Base-by-base conservation (phyloP, 164 flowering plant genomes). In the Stephania yunnanensis region DNA sequence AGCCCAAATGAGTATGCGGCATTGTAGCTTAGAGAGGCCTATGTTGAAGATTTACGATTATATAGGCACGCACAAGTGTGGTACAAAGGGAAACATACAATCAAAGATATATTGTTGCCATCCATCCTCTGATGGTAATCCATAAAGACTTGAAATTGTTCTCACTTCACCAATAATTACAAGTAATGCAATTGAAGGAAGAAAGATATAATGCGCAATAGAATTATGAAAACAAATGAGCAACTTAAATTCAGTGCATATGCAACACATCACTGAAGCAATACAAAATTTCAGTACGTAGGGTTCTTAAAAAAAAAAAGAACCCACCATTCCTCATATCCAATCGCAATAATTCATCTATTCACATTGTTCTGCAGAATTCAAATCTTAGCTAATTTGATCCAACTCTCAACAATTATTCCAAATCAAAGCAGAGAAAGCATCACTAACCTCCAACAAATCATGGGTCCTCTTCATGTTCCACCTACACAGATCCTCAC, bases 391-490 rank as follows among this genome's bases (percentile, higher is more conserved):
- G 25, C 22, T 10, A 48, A 8, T 25, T 50, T 1, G 6, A 7
- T 52, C 13, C 8, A 11, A 12, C 17, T 50, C 20, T 36, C 3
- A 30, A 10, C 6, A 7, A 76, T 58, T 58, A 36, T 36, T 19
- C 20, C 17, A 15, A 7, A 58, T 17, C 6, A 50, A 50, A 58
- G 6, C n/a, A 58, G 20, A 15, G 42, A 72, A 10, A 53, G 29
- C 0, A 44, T 69, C 4, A 9, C 75, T 55, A 72, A 92, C 99
- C 97, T 94, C 99, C 84, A 96, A 80, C 36, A 86, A 69, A 42
- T 92, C 94, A 85, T 93, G 99, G 31, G 98, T 96, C 84, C 98
- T 86, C 89, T 89, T 92, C 98, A 96, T 94, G 79, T 94, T 92
- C 84, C 87, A 45, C 84, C 82, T 86, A 75, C 90, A 89, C 5